Conservation (phyloP, 2,329 filamentous ascomycete species). For the Diaporthe helianthi region DNA sequence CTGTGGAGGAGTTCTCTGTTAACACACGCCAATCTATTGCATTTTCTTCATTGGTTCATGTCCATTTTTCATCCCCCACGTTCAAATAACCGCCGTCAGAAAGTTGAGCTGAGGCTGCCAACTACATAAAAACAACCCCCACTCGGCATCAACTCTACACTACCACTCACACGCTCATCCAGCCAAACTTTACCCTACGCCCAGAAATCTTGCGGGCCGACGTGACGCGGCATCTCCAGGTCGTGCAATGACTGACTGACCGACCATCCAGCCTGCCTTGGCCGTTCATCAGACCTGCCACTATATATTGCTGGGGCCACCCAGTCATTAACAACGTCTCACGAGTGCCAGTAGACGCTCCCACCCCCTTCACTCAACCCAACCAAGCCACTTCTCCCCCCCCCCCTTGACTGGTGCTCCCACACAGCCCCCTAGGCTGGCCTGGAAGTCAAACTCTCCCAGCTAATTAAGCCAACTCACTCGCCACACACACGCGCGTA, state of each 20-base stretch:
- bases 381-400: background rate
- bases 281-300: background rate
- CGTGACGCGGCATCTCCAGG: constrained; percentile 17
- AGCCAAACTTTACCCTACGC: background rate
- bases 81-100: background rate
- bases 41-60: background rate
- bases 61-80: background rate
- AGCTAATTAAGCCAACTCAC: background rate
- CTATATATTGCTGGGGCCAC: constrained; percentile 11
- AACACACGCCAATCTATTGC: background rate
- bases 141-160: constrained; percentile 1
- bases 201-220: background rate
- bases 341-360: constrained; percentile 14
- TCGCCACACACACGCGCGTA: background rate
- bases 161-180: background rate
- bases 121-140: constrained; percentile 4
- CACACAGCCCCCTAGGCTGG: constrained; percentile 24
- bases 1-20: background rate
- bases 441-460: constrained; percentile 14
- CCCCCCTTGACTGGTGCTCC: constrained; percentile 22
- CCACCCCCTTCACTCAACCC: background rate
- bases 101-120: background rate
- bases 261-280: background rate
- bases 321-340: constrained; percentile 19
- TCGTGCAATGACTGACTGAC: constrained; percentile 5